These are phyloP conservation scores for Lachnellula arida DNA, from an alignment of 2,329 filamentous ascomycete genomes.

Conservation along the genomic window DNA sequence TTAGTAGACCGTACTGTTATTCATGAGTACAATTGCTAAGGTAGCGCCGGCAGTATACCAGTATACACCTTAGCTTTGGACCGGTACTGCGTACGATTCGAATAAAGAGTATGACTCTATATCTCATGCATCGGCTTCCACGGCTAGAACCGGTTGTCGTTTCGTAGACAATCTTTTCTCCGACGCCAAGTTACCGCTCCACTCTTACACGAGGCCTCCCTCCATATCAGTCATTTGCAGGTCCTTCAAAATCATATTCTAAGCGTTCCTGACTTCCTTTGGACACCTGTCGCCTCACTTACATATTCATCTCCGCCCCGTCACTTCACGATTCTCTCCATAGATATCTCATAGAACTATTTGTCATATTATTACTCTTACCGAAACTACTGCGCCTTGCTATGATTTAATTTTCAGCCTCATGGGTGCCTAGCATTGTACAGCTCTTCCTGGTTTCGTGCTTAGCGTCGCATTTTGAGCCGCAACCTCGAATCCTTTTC, in stretches of 20 bases:
- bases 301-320: background rate
- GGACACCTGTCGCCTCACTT: background rate
- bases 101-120: too few relatives aligned
- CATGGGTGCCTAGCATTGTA: background rate
- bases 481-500: background rate
- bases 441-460: background rate
- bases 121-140: too few relatives aligned
- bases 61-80: too few relatives aligned
- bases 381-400: background rate
- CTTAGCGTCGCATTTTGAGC: background rate
- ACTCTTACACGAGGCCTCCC: background rate
- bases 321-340: background rate
- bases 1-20: too few relatives aligned
- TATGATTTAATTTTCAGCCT: background rate
- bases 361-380: background rate
- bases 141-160: too few relatives aligned
- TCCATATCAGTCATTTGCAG: background rate
- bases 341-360: background rate
- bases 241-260: background rate
- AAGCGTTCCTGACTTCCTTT: background rate
- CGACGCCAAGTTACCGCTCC: background rate
- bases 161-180: too few relatives aligned
- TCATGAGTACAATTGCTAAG: too few relatives aligned
- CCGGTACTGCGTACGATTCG: too few relatives aligned
- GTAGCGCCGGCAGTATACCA: too few relatives aligned